phyloP scores from a whole-genome alignment of 768 basidiomycete genomes.

The Boletus rubescentipes region DNA sequence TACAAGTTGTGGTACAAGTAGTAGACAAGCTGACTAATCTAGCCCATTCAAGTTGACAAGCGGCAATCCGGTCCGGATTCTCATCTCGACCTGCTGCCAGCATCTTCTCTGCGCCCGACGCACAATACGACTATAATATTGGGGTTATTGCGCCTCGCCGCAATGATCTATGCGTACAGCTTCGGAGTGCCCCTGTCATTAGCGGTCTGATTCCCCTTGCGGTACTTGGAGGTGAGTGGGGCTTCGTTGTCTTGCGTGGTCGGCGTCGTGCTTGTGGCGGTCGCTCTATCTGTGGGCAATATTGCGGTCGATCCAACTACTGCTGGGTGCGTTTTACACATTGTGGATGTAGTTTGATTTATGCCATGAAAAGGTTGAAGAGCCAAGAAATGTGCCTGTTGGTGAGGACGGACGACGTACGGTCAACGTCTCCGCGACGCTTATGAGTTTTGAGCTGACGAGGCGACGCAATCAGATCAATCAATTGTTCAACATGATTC shows the following conservation, averaged over 20 bases:
- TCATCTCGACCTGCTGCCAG: constrained; percentile 90
- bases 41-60: too few species aligned
- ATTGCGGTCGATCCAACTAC: constrained; percentile 56
- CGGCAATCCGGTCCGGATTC: too few species aligned
- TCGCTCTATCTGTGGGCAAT: constrained; percentile 55
- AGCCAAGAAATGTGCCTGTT: constrained; percentile 59
- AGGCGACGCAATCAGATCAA: constrained; percentile 49
- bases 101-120: constrained; percentile 63
- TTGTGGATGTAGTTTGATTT: constrained; percentile 40
- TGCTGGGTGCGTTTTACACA: constrained; percentile 42
- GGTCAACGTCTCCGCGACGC: constrained; percentile 1
- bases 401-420: constrained; percentile 67
- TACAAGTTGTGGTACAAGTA: background rate
- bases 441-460: background rate
- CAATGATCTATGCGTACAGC: constrained; percentile 84
- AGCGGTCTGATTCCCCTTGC: constrained; percentile 77
- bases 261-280: constrained; percentile 41
- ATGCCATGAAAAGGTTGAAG: constrained; percentile 45
- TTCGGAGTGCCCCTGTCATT: constrained; percentile 80
- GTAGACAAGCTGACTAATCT: too few species aligned
- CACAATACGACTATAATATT: constrained; percentile 81
- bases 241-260: constrained; percentile 41
- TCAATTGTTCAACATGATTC: constrained; percentile 58
- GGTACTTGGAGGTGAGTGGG: constrained; percentile 88
- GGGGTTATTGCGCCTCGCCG: constrained; percentile 76